These are phyloP conservation scores for Exophiala bonariae DNA, from an alignment of 2,329 filamentous ascomycete genomes.

Conservation along the genomic window DNA sequence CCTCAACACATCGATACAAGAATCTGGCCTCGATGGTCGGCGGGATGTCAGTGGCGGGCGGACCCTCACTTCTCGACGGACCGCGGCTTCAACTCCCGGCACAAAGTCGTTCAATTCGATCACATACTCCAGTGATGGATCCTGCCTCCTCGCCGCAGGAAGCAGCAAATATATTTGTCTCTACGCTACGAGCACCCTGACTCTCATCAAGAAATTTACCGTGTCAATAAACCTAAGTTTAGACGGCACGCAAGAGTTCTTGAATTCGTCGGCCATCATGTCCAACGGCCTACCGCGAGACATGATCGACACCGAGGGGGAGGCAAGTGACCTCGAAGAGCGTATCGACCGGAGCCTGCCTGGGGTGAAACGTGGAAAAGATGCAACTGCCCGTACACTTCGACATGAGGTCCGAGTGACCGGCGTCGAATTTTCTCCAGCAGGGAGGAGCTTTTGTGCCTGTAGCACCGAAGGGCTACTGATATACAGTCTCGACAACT, in stretches of 20 bases:
- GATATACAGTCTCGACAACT: conserved; percentile 86
- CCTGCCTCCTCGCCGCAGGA: conserved; percentile 83
- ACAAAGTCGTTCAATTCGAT: conserved; percentile 90
- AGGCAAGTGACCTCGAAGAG: conserved; percentile 85
- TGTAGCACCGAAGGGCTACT: conserved; percentile 92
- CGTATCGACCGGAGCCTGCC: conserved; percentile 77
- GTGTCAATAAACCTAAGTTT: conserved; percentile 95
- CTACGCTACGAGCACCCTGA: conserved; percentile 91
- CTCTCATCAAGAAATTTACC: conserved; percentile 90
- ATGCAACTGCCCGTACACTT: conserved; percentile 75
- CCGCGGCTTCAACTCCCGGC: conserved; percentile 84
- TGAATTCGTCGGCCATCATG: conserved; percentile 88
- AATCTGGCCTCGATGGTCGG: conserved; percentile 82
- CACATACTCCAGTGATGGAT: conserved; percentile 87
- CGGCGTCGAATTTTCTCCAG: conserved; percentile 82
- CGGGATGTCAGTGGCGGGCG: conserved; percentile 92
- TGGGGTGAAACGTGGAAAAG: conserved; percentile 78
- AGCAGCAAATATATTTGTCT: conserved; percentile 99
- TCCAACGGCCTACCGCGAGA: conserved; percentile 77
- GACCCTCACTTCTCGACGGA: conserved; percentile 81
- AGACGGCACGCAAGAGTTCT: conserved; percentile 92
- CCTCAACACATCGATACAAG: conserved; percentile 81
- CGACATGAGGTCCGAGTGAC: conserved; percentile 82
- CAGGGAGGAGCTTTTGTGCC: conserved; percentile 87
- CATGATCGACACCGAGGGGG: conserved; percentile 83